These are phyloP conservation scores for Oldenlandia corymbosa DNA, from an alignment of 257 asterid genomes.

Conservation along the genomic window DNA sequence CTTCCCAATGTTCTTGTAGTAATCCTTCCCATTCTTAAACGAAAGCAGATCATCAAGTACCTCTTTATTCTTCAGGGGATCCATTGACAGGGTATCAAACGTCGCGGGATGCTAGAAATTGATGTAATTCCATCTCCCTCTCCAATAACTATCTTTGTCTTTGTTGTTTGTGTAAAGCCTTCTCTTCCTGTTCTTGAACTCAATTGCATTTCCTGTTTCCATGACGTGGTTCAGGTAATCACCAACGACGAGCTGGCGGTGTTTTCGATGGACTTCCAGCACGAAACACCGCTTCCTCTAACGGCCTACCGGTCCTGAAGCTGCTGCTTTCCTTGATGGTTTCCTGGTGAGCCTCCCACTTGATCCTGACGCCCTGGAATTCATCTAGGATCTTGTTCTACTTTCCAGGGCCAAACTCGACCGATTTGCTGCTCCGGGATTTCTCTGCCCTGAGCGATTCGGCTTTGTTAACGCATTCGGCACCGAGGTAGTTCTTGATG, in stretches of 20 bases:
- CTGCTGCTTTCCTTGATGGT: no score
- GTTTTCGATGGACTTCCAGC: no score
- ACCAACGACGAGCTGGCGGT: slow-evolving; percentile 5
- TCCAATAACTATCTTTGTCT: no score
- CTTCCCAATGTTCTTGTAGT: slow-evolving; percentile 22
- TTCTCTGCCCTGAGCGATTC: slow-evolving; percentile 16
- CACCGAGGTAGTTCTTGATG: slow-evolving; percentile 22
- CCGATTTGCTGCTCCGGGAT: slow-evolving; percentile 4
- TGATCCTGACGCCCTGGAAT: slow-evolving; percentile 8
- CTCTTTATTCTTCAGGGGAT: slow-evolving; percentile 20
- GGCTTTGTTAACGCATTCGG: slow-evolving; percentile 18
- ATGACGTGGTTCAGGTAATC: slow-evolving; percentile 17
- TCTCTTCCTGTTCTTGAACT: slow-evolving; percentile 10
- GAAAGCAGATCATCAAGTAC: slow-evolving; percentile 18
- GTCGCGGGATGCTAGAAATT: slow-evolving; percentile 18
- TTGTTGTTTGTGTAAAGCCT: slow-evolving; percentile 8
- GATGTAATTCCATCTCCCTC: slow-evolving; percentile 14
- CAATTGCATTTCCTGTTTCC: slow-evolving; percentile 16
- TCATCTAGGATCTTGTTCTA: slow-evolving; percentile 19
- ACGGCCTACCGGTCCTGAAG: no score
- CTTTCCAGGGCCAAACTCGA: slow-evolving; percentile 19
- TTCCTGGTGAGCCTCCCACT: slow-evolving; percentile 21
- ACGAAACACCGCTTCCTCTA: no score
- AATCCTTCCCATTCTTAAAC: slow-evolving; percentile 19
- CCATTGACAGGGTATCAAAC: no score